A percentile compares a stretch with the other conserved stretches of the same genome.
phyloP scores from a whole-genome alignment of 768 basidiomycete species.

The Mycena indigotica region DNA sequence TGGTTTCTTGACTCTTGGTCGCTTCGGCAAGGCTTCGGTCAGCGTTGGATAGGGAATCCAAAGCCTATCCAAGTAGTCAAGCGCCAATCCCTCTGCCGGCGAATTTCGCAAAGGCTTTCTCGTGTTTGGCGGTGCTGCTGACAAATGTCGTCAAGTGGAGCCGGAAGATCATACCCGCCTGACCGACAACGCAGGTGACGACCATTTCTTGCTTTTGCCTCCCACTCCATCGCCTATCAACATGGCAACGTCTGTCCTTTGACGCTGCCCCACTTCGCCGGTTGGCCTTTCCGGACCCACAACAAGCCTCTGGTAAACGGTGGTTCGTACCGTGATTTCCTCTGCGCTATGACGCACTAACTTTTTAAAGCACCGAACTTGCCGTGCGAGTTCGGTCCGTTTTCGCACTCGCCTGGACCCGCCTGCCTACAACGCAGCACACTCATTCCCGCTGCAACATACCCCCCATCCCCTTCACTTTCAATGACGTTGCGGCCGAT shows the following conservation, averaged over 20 bases:
- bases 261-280: slow-evolving; percentile 1
- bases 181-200: not conserved
- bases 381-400: not conserved
- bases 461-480: slow-evolving; percentile 10
- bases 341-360: slow-evolving; percentile 19
- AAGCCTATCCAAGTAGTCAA: too few relatives aligned
- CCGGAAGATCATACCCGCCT: not conserved
- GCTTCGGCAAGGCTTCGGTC: too few relatives aligned
- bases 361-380: slow-evolving; percentile 10
- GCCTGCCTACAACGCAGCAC: not conserved
- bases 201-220: not conserved
- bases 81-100: too few relatives aligned
- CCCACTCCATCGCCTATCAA: not conserved
- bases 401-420: not conserved
- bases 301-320: slow-evolving; percentile 20
- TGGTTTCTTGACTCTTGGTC: too few relatives aligned
- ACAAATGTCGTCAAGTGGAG: not conserved
- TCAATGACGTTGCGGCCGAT: slow-evolving; percentile 38
- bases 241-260: slow-evolving; percentile 8
- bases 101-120: too few relatives aligned
- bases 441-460: not conserved
- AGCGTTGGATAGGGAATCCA: too few relatives aligned
- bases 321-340: not conserved
- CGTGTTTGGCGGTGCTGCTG: too few relatives aligned
- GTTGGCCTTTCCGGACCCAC: slow-evolving; percentile 13